A percentile compares a stretch with the other conserved stretches of the same genome.
These are phyloP conservation scores for Aegle marmelos DNA, from an alignment of 345 rosid species.

Conservation along the genomic window DNA sequence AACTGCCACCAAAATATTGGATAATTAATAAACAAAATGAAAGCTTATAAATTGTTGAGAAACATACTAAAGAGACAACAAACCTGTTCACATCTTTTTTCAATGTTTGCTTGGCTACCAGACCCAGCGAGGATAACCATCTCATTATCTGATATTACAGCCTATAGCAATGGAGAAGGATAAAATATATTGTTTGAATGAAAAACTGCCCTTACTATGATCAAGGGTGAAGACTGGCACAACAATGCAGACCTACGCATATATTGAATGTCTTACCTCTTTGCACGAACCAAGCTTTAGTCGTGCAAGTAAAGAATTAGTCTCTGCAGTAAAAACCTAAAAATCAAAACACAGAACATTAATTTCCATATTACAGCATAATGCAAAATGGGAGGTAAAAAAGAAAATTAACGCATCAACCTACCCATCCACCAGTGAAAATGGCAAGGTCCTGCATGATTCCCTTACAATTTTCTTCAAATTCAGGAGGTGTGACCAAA, in stretches of 20 bases:
- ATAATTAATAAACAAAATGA: no score
- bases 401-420: neutral
- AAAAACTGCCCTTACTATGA: neutral
- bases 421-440: neutral
- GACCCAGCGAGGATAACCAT: neutral
- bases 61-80: neutral
- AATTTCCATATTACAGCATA: neutral
- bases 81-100: neutral
- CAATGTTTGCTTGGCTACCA: neutral
- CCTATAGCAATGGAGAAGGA: neutral
- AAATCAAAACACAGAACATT: neutral
- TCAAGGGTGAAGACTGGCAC: neutral
- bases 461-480: neutral
- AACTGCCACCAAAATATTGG: neutral
- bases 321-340: neutral
- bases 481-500: neutral
- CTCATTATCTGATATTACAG: neutral
- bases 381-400: neutral
- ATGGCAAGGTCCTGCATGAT: neutral
- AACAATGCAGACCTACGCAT: neutral
- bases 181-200: neutral
- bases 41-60: neutral
- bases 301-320: neutral
- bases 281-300: neutral
- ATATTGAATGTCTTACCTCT: neutral